Conservation (phyloP, 495 filamentous ascomycete genomes). For the Aspergillus kassunensis region DNA sequence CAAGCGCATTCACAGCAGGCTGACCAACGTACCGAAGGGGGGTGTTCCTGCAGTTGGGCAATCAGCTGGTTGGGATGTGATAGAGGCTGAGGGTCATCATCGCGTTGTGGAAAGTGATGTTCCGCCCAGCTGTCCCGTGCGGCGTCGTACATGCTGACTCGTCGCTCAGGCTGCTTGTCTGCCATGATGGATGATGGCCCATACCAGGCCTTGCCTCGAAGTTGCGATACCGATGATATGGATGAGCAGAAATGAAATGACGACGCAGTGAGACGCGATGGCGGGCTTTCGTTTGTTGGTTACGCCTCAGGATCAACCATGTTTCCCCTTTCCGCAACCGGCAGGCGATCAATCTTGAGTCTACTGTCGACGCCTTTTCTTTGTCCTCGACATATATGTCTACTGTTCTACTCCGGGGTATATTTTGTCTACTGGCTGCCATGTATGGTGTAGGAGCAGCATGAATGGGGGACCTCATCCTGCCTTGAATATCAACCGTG, state of each 20-base stretch:
- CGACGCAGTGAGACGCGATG: background rate
- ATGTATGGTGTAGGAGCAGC: too few species aligned
- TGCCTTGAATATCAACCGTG: too few species aligned
- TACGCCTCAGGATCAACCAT: conserved; percentile 15
- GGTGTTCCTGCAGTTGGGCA: background rate
- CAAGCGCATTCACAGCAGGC: background rate
- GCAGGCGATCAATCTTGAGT: conserved; percentile 3
- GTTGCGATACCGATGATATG: background rate
- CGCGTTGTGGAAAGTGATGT: background rate
- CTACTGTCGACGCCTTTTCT: too few species aligned
- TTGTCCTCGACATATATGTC: too few species aligned
- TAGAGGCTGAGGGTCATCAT: background rate
- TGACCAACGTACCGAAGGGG: conserved; percentile 11
- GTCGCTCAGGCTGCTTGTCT: conserved; percentile 6
- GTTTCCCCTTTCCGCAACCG: conserved; percentile 19
- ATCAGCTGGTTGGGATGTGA: background rate
- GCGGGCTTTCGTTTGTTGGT: conserved; percentile 8
- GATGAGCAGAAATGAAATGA: background rate
- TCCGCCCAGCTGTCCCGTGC: conserved; percentile 36
- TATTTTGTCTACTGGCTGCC: too few species aligned
- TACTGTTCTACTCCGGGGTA: too few species aligned
- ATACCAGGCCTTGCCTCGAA: background rate
- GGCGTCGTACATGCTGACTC: conserved; percentile 39
- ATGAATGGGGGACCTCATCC: too few species aligned
- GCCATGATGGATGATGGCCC: conserved; percentile 8